Evolutionary conservation across 768 basidiomycete genomes (phyloP), one percentile per base, ranked within the genome.

Genomic region (Lactarius quietus): DNA sequence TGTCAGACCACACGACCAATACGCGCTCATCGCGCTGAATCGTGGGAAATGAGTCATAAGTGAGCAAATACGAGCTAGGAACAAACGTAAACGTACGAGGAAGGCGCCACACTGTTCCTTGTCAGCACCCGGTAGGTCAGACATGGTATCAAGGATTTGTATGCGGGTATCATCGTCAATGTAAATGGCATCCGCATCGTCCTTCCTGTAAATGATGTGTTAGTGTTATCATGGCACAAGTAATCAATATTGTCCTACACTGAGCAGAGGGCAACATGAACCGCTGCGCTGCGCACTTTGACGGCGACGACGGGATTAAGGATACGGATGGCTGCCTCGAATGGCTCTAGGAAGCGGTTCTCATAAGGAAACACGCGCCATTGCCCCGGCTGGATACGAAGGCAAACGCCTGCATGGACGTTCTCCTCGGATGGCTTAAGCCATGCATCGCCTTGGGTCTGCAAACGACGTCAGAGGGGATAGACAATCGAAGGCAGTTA

Each of bases 91-190:
- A 80, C 83, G 71, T 74, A 89, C 90, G 59, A 93, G 82, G 73
- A 95, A 95, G 20, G 93, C 93, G 26, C 87, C 93, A 56, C 89
- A 93, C 71, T 95, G 93, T 73, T 95, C 93, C 78, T 94, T 95
- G 73, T 95, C 90, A 7, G 92, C 92, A 41, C 83, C 81, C 6
- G 88, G 84, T 52, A 95, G 78, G 65, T 84, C 81, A 59, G 74
- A 70, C 69, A 95, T 85, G 17, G 84, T 84, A 64, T 91, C 88
- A 28, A 95, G 74, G 63, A 95, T 86, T 75, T 95, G 93, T 59
- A 95, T 95, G 6, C 92, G 88, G 3, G 92, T 95, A 73, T 93
- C 86, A 63, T 75, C 73, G 76, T 92, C 90, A 65, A 95, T 82
- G 70, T 86, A 86, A 69, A 92, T 84, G 35, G 83, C 84, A 20